Base-by-base conservation (phyloP, 2,329 filamentous ascomycete species). In the Ceratocystis smalleyi region DNA sequence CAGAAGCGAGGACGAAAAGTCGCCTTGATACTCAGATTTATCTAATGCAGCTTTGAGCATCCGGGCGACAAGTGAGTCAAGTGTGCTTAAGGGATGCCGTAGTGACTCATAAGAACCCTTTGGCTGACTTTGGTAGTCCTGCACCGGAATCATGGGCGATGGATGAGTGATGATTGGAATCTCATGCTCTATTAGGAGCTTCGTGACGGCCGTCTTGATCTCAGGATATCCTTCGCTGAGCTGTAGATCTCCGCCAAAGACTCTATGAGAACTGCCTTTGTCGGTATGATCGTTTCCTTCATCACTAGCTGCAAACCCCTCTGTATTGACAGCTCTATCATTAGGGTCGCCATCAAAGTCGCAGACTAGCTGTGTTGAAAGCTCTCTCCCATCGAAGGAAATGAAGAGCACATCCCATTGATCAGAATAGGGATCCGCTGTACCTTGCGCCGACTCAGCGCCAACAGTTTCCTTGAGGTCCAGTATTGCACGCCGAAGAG, bases 341-440 rank as follows among this genome's bases (percentile, higher is more conserved):
- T 59, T 24, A n/a, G 12, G 12, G 17, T 12, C 12, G 3, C 15
- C 24, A 35, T 83, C 79, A 35, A 81, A 80, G 67, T 84, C 88
- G 73, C 88, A 89, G 45, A 79, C 84, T 85, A 90, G 88, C 57
- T 85, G 81, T 2, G 84, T 81, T 6, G 84, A 86, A 49, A 95
- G 76, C 62, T 79, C 79, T 70, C 83, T 84, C 40, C 89, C 88
- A 72, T 91, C 84, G 0, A 83, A 75, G 0, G 87, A 87, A 64
- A 95, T 83, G 70, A 91, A 92, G 7, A 95, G 76, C 5, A 94
- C 85, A 3, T 87, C 82, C 90, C 90, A 95, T 64, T 86, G 80
- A 74, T 95, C 90, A 1, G 86, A 85, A 67, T 88, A 92, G 7
- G 89, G 89, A 70, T 94, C 88, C 64, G 84, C 86, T 15, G 82